phyloP scores from a whole-genome alignment of 768 basidiomycete species.

The Leccinum arenicola region DNA sequence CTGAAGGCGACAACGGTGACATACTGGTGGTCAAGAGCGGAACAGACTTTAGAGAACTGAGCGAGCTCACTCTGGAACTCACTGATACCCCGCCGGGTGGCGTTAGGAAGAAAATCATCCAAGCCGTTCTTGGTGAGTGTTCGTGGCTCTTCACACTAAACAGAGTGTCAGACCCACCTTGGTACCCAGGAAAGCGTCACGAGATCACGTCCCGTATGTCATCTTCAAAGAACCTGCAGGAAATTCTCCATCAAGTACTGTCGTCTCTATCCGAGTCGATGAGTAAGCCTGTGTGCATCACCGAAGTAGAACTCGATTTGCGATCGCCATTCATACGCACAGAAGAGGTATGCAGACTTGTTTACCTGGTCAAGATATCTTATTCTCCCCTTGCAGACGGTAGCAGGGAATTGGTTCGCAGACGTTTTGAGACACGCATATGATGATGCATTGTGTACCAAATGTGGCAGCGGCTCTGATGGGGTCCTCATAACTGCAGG shows the following conservation, averaged over 20 bases:
- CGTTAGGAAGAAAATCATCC: slow-evolving; percentile 64
- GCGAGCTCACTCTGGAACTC: slow-evolving; percentile 67
- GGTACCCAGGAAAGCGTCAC: slow-evolving; percentile 62
- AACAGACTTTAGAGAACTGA: slow-evolving; percentile 85
- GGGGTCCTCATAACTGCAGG: slow-evolving; percentile 82
- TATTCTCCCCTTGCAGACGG: slow-evolving; percentile 43
- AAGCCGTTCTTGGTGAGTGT: slow-evolving; percentile 51
- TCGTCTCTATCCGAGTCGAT: slow-evolving; percentile 67
- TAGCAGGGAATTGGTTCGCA: slow-evolving; percentile 78
- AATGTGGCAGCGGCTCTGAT: slow-evolving; percentile 65
- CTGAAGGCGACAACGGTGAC: slow-evolving; percentile 67
- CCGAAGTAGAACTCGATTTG: slow-evolving; percentile 64
- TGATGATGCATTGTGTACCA: slow-evolving; percentile 61
- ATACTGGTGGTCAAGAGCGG: slow-evolving; percentile 82
- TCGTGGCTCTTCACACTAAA: background rate
- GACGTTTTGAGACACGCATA: slow-evolving; percentile 84
- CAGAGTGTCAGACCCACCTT: background rate
- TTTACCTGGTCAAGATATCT: background rate
- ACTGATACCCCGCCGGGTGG: slow-evolving; percentile 57
- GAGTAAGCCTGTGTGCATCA: slow-evolving; percentile 73
- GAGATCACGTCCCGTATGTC: slow-evolving; percentile 53
- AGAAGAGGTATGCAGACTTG: slow-evolving; percentile 50
- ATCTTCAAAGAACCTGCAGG: slow-evolving; percentile 51
- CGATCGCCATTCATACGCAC: slow-evolving; percentile 74
- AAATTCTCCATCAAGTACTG: slow-evolving; percentile 60